Percentiles rank a stretch among this genome's conserved stretches.
These are phyloP conservation scores for Lactarius sp. DNA, from an alignment of 768 basidiomycete species.

Conservation along the genomic window DNA sequence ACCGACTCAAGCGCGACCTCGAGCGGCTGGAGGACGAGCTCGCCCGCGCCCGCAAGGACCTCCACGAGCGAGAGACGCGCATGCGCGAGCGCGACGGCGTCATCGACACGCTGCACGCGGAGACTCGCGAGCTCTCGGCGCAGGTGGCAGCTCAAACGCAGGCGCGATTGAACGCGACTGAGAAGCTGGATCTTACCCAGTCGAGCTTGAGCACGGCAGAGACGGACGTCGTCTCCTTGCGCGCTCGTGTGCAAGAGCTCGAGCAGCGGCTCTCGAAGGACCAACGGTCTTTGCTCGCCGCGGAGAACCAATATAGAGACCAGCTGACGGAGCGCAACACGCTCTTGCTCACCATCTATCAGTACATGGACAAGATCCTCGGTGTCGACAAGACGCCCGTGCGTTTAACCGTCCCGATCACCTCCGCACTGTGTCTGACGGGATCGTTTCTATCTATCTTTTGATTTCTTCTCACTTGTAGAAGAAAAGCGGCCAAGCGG, in stretches of 20 bases:
- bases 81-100: constrained; percentile 65
- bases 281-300: constrained; percentile 61
- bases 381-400: constrained; percentile 85
- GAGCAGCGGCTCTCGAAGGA: constrained; percentile 81
- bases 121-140: constrained; percentile 73
- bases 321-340: constrained; percentile 93
- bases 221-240: constrained; percentile 54
- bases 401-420: constrained; percentile 30
- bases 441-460: background rate
- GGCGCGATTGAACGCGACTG: constrained; percentile 75
- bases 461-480: constrained; percentile 30
- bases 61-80: constrained; percentile 60
- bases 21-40: constrained; percentile 78
- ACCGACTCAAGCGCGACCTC: constrained; percentile 79
- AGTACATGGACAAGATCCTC: constrained; percentile 91
- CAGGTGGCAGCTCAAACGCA: constrained; percentile 85
- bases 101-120: constrained; percentile 70
- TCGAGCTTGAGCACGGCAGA: constrained; percentile 61
- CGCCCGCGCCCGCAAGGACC: constrained; percentile 59
- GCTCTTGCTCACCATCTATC: constrained; percentile 84
- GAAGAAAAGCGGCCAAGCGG: constrained; percentile 72
- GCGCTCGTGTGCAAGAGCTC: constrained; percentile 62
- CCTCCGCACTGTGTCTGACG: background rate
- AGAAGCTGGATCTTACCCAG: constrained; percentile 79
- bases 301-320: constrained; percentile 82